A percentile compares a stretch with the other conserved stretches of the same genome.
Evolutionary conservation across 306 rosid genomes (phyloP).

Genomic region (Cucurbita maxima): DNA sequence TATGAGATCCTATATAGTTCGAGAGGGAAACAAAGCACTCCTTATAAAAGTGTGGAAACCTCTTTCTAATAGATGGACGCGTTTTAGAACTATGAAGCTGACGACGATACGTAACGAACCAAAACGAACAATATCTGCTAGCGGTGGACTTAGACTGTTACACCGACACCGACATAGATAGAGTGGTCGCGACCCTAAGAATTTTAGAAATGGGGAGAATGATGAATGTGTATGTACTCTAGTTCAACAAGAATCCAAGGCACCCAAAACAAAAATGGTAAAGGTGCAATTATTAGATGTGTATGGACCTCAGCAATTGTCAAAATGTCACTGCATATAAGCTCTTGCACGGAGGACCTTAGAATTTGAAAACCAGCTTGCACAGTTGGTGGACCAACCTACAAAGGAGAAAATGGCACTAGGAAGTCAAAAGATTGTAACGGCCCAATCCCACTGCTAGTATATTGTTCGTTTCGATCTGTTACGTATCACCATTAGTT

Average conservation of each 20-base stretch:
- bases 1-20: too few species aligned
- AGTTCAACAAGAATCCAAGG: conserved; percentile 1
- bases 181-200: conserved; percentile 35
- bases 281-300: conserved; percentile 3
- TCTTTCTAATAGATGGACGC: too few species aligned
- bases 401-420: conserved; percentile 25
- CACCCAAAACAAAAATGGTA: background rate
- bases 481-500: too few species aligned
- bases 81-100: too few species aligned
- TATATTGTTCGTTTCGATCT: too few species aligned
- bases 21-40: too few species aligned
- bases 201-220: conserved; percentile 14
- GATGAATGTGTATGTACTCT: conserved; percentile 6
- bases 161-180: conserved; percentile 16
- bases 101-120: too few species aligned
- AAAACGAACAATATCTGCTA: too few species aligned
- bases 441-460: too few species aligned
- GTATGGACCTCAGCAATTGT: conserved; percentile 39
- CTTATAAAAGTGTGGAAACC: too few species aligned
- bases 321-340: conserved; percentile 53
- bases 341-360: conserved; percentile 76
- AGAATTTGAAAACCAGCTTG: conserved; percentile 89
- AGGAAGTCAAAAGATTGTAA: background rate
- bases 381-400: conserved; percentile 95
- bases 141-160: too few species aligned